A percentile compares a stretch with the other conserved stretches of the same genome.
phyloP scores from a whole-genome alignment of 495 filamentous ascomycete species.

The Neurospora sublineolata region DNA sequence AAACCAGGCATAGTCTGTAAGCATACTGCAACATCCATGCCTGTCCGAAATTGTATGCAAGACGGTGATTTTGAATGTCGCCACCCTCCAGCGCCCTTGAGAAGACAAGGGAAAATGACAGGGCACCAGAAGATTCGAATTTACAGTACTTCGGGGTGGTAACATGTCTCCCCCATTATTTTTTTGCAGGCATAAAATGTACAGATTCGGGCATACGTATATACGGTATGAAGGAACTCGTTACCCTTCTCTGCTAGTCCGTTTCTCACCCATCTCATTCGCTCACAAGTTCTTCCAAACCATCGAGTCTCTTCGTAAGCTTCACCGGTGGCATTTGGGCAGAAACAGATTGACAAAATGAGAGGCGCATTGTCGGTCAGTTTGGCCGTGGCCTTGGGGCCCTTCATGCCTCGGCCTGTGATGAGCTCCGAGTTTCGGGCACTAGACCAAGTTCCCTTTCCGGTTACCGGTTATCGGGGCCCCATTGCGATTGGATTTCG shows the following conservation, averaged over 20 bases:
- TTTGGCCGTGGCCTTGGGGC: background rate
- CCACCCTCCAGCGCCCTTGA: too few relatives aligned
- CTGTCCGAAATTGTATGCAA: too few relatives aligned
- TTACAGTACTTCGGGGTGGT: too few relatives aligned
- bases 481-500: background rate
- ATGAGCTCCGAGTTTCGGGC: background rate
- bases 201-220: too few relatives aligned
- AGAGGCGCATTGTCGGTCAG: background rate
- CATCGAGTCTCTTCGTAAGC: background rate
- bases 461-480: background rate
- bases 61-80: too few relatives aligned
- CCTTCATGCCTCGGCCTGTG: background rate
- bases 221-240: background rate
- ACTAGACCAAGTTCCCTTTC: background rate
- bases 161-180: too few relatives aligned
- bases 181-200: too few relatives aligned
- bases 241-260: background rate
- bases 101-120: too few relatives aligned
- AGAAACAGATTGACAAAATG: background rate
- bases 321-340: background rate
- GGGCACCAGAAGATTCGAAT: too few relatives aligned
- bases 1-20: too few relatives aligned
- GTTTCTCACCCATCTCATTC: background rate
- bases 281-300: background rate
- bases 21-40: too few relatives aligned